Conservation (phyloP, 495 filamentous ascomycete species). For the Penicillium alfredii region DNA sequence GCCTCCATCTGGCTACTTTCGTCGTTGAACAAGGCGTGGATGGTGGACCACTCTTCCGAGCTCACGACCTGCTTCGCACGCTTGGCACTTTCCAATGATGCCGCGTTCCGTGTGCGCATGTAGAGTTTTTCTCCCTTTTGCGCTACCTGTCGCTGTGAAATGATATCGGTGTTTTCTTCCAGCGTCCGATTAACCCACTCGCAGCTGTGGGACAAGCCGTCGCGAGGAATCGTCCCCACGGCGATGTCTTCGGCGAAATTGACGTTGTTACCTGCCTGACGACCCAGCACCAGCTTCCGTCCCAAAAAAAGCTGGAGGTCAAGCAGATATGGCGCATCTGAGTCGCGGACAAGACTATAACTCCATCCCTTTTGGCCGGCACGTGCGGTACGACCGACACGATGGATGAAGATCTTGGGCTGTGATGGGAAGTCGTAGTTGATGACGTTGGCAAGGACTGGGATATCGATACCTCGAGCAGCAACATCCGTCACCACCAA, state of each 20-base stretch:
- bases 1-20: slow-evolving; percentile 55
- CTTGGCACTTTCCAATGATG: slow-evolving; percentile 81
- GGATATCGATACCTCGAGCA: slow-evolving; percentile 96
- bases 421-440: slow-evolving; percentile 98
- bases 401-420: slow-evolving; percentile 93
- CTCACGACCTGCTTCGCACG: slow-evolving; percentile 67
- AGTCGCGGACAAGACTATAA: slow-evolving; percentile 80
- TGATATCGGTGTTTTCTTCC: slow-evolving; percentile 67
- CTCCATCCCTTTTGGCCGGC: slow-evolving; percentile 90
- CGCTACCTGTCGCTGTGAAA: slow-evolving; percentile 61
- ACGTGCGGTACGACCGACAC: slow-evolving; percentile 90
- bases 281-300: slow-evolving; percentile 66
- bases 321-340: slow-evolving; percentile 83
- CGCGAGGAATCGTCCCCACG: slow-evolving; percentile 64
- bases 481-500: slow-evolving; percentile 97
- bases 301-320: slow-evolving; percentile 95
- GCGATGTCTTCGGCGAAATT: slow-evolving; percentile 78
- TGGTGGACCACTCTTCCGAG: slow-evolving; percentile 59
- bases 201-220: slow-evolving; percentile 61
- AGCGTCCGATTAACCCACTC: slow-evolving; percentile 78
- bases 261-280: slow-evolving; percentile 41
- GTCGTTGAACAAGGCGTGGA: slow-evolving; percentile 73
- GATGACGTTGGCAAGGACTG: slow-evolving; percentile 91
- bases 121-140: slow-evolving; percentile 91
- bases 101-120: slow-evolving; percentile 78